Percentiles rank a stretch among this genome's conserved stretches.
These are phyloP conservation scores for Chrysosporium queenslandicum DNA, from an alignment of 2,329 filamentous ascomycete species.

Conservation along the genomic window DNA sequence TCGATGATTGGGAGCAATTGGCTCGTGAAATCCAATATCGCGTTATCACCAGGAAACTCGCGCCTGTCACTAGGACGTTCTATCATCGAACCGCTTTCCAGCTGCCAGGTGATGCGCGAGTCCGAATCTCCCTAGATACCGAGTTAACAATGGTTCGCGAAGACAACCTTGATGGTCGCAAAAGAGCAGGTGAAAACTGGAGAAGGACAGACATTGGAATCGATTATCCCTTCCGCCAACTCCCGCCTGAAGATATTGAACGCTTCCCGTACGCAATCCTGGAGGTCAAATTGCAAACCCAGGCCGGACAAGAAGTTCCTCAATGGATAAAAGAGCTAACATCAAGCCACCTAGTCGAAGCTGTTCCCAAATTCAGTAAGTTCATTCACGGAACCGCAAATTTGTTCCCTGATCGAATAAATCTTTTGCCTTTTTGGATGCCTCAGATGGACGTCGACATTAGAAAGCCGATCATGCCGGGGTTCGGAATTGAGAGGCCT, in stretches of 20 bases:
- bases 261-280: constrained; percentile 93
- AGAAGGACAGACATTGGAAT: constrained; percentile 94
- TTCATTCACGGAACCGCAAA: constrained; percentile 93
- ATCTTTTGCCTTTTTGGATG: constrained; percentile 92
- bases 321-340: constrained; percentile 94
- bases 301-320: constrained; percentile 85
- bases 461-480: constrained; percentile 76
- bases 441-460: constrained; percentile 98
- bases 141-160: constrained; percentile 92
- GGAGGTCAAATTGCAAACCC: constrained; percentile 95
- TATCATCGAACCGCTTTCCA: constrained; percentile 98
- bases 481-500: constrained; percentile 80
- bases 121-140: constrained; percentile 92
- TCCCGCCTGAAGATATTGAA: constrained; percentile 74
- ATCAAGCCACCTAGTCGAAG: constrained; percentile 87
- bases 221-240: constrained; percentile 84
- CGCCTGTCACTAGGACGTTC: constrained; percentile 86
- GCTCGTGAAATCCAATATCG: constrained; percentile 92
- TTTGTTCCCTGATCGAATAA: constrained; percentile 75
- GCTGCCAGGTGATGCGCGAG: constrained; percentile 86
- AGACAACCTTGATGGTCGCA: constrained; percentile 78
- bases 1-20: constrained; percentile 77
- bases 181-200: constrained; percentile 79
- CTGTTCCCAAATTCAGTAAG: constrained; percentile 98
- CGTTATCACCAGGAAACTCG: constrained; percentile 72